Percentiles rank a stretch among this genome's conserved stretches.
These are phyloP conservation scores for Cladosporium sp. DNA, from an alignment of 2,329 filamentous ascomycete genomes.

Conservation along the genomic window DNA sequence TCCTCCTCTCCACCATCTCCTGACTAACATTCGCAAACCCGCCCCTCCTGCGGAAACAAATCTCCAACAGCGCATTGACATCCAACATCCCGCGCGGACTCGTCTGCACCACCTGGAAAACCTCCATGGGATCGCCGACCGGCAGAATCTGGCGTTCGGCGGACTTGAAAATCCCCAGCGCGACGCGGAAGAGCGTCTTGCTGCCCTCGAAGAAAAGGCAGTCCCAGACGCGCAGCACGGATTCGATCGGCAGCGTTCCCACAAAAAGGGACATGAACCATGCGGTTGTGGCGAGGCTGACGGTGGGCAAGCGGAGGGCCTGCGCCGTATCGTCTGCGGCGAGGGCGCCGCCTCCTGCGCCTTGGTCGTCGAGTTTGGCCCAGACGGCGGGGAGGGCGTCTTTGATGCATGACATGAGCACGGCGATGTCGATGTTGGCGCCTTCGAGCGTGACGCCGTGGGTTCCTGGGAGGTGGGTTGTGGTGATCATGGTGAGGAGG, in stretches of 20 bases:
- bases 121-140: slow-evolving; percentile 85
- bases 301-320: slow-evolving; percentile 67
- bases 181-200: slow-evolving; percentile 89
- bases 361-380: slow-evolving; percentile 80
- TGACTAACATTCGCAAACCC: slow-evolving; percentile 80
- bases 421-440: slow-evolving; percentile 89
- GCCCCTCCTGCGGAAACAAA: slow-evolving; percentile 65
- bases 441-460: slow-evolving; percentile 88
- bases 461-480: slow-evolving; percentile 81
- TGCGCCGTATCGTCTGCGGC: slow-evolving; percentile 38
- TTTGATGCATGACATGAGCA: slow-evolving; percentile 81
- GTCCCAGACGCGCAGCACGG: slow-evolving; percentile 89
- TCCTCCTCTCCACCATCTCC: slow-evolving; percentile 71
- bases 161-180: slow-evolving; percentile 84
- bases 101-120: slow-evolving; percentile 89
- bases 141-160: slow-evolving; percentile 76
- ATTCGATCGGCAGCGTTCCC: slow-evolving; percentile 86
- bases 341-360: slow-evolving; percentile 39
- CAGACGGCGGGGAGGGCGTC: slow-evolving; percentile 81
- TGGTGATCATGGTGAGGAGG: slow-evolving; percentile 88
- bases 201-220: slow-evolving; percentile 93
- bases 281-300: slow-evolving; percentile 86
- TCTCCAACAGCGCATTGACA: slow-evolving; percentile 75
- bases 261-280: slow-evolving; percentile 99
- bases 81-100: slow-evolving; percentile 79